Evolutionary conservation across 2,329 filamentous ascomycete genomes (phyloP).

Genomic region (Neofusicoccum parvum): DNA sequence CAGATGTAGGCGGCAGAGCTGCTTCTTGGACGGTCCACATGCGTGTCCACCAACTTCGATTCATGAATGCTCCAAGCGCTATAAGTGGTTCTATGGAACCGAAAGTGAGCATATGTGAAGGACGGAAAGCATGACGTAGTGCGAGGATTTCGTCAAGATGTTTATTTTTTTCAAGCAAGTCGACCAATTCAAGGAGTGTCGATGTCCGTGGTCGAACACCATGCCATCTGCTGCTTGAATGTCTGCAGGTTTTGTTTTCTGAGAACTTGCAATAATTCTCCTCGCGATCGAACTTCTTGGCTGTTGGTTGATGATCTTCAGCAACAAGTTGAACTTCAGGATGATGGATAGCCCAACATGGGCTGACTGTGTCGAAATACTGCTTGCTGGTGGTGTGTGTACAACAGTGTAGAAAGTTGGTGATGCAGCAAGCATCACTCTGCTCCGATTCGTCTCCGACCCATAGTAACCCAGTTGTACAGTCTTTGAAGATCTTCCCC

Average conservation of each 20-base stretch:
- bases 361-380: too few species aligned
- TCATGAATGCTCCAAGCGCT: neutral
- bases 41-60: neutral
- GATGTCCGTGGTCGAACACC: neutral
- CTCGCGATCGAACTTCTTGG: too few species aligned
- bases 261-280: too few species aligned
- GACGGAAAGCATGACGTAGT: neutral
- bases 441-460: neutral
- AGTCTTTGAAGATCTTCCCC: neutral
- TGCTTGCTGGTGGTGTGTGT: too few species aligned
- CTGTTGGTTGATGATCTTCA: too few species aligned
- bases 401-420: too few species aligned
- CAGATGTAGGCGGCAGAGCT: neutral
- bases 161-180: neutral
- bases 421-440: neutral
- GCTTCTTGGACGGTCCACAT: neutral
- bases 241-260: too few species aligned
- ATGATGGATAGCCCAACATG: too few species aligned
- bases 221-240: neutral
- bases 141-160: neutral
- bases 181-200: neutral
- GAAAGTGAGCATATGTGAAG: neutral
- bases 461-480: neutral
- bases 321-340: too few species aligned
- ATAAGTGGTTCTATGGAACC: neutral